Conservation (phyloP, 108 stramenopile species). For the Skeletonema menzelii region DNA sequence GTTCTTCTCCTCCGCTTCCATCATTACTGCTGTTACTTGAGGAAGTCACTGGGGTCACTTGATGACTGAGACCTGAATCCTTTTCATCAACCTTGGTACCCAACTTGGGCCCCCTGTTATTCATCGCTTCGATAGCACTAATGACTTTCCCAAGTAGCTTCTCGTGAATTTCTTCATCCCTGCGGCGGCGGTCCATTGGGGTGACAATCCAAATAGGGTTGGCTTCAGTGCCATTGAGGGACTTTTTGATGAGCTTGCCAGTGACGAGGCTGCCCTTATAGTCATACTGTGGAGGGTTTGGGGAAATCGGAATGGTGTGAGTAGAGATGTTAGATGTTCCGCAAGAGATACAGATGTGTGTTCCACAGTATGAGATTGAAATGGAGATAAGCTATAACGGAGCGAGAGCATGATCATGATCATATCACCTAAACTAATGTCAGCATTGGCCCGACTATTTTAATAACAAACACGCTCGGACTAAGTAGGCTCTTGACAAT, state of each 20-base stretch:
- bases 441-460: too few species aligned
- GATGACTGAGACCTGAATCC: too few species aligned
- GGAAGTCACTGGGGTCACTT: neutral
- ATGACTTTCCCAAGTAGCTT: slow-evolving; percentile 24
- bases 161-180: slow-evolving; percentile 40
- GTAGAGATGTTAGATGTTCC: too few species aligned
- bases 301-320: too few species aligned
- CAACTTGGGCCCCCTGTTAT: slow-evolving; percentile 15
- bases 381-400: too few species aligned
- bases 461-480: too few species aligned
- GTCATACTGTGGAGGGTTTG: slow-evolving; percentile 17
- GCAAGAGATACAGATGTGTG: too few species aligned
- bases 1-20: slow-evolving; percentile 1
- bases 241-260: slow-evolving; percentile 33
- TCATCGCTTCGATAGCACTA: slow-evolving; percentile 19
- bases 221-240: slow-evolving; percentile 5
- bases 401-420: too few species aligned
- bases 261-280: slow-evolving; percentile 39
- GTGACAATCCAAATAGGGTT: slow-evolving; percentile 39
- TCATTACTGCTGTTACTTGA: slow-evolving; percentile 9
- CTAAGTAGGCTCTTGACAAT: too few species aligned
- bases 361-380: too few species aligned
- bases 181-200: slow-evolving; percentile 36
- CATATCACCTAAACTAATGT: too few species aligned
- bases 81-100: slow-evolving; percentile 1